Base-by-base conservation (phyloP, 495 filamentous ascomycete species). In the Neurospora sublineolata region DNA sequence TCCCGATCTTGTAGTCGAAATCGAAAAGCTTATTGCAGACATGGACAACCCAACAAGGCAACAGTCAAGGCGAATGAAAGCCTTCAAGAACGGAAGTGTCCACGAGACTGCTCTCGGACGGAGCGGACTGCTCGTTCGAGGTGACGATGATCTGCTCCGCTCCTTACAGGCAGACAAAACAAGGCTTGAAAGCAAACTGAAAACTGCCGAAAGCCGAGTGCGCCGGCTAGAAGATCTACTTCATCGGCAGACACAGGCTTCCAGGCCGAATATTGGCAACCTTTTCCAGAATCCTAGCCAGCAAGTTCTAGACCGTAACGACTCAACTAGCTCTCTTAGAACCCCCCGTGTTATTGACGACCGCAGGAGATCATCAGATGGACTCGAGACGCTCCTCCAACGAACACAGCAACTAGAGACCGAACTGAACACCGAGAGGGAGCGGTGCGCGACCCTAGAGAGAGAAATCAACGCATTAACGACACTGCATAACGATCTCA, bases 81-180 rank as follows among this genome's bases (percentile, higher is more conserved):
- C 92, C 0, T 98, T 99, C 85, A 98, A 97, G 76, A 93, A 94
- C 75, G 96, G 95, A 46, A 97, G 94, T 75, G 86, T 99, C 14
- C 94, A 97, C 75, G 95, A 98, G 75, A 89, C 90, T 16, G 86
- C 85, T 12, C 84, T 93, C 67, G 92, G 93, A 40, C 88, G 89
- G 72, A 94, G 91, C 71, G 94, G 94, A 11, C 84, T 97, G 30
- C 79, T 97, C 40, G 85, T 94, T 9, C 87, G 91, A 41, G 92
- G 90, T 23, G 93, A 97, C 74, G 93, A 94, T 73, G 92, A 97
- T 70, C 83, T 93, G 36, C 77, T 91, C 4, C 81, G 81, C 23
- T 87, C 85, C 33, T 75, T 97, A 18, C 89, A 90, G 73, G 90
- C 92, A 37, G 92, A 94, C 58, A 97, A 97, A 76, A 79, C 84